Evolutionary conservation across 805 yeast genomes (phyloP).

Genomic region (Yarrowia alimentaria): DNA sequence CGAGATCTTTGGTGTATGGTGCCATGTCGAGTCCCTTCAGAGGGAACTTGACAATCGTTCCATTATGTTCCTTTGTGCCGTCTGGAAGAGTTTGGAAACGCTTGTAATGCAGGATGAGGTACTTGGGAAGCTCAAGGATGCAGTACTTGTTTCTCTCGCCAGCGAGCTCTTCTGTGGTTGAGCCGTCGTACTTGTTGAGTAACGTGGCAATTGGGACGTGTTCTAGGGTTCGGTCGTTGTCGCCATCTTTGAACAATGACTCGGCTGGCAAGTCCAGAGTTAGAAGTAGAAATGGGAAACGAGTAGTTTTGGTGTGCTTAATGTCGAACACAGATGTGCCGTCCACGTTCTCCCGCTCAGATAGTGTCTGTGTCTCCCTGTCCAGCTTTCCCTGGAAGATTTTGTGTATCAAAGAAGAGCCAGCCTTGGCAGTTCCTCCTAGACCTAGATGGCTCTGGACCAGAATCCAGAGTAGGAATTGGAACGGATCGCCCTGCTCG

Average conservation of each 20-base stretch:
- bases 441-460: constrained; percentile 45
- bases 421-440: constrained; percentile 36
- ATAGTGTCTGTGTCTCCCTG: constrained; percentile 38
- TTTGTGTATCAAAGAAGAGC: constrained; percentile 39
- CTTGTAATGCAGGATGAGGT: constrained; percentile 56
- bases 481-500: constrained; percentile 52
- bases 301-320: constrained; percentile 31
- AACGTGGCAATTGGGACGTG: constrained; percentile 50
- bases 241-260: constrained; percentile 55
- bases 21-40: constrained; percentile 43
- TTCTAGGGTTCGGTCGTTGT: constrained; percentile 45
- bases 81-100: constrained; percentile 46
- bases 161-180: constrained; percentile 38
- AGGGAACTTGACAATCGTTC: constrained; percentile 63
- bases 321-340: constrained; percentile 33
- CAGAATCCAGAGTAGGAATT: constrained; percentile 59
- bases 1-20: constrained; percentile 35
- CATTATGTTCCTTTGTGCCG: constrained; percentile 46
- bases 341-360: constrained; percentile 35
- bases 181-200: constrained; percentile 43
- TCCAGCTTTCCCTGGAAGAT: constrained; percentile 56
- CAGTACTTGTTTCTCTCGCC: constrained; percentile 44
- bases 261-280: constrained; percentile 59
- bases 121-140: constrained; percentile 50
- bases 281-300: constrained; percentile 50